These are phyloP conservation scores for Penicillium sp. DNA, from an alignment of 2,329 filamentous ascomycete genomes.

Conservation along the genomic window DNA sequence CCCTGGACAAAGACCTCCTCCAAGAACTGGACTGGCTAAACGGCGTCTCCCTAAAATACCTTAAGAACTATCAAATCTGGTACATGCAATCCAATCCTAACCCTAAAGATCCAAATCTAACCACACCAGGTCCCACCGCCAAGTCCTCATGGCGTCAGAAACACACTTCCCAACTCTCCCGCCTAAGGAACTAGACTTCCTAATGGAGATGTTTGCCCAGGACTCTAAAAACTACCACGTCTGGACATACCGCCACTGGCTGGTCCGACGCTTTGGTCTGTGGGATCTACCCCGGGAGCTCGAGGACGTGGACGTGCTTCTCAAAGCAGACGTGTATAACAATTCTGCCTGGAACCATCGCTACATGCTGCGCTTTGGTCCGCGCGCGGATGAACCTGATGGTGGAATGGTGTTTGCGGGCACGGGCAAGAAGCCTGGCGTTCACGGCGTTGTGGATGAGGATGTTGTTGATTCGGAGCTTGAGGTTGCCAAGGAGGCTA, in stretches of 20 bases:
- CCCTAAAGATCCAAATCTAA: background rate
- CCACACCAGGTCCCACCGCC: conserved; percentile 51
- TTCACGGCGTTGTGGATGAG: conserved; percentile 49
- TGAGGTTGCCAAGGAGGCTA: conserved; percentile 65
- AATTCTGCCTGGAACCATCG: conserved; percentile 98
- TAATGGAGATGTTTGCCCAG: conserved; percentile 70
- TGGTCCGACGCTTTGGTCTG: conserved; percentile 60
- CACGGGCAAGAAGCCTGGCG: conserved; percentile 20
- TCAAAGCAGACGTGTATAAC: conserved; percentile 80
- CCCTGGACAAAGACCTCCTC: conserved; percentile 58
- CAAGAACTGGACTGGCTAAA: conserved; percentile 85
- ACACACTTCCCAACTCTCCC: conserved; percentile 52
- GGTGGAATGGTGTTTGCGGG: conserved; percentile 33
- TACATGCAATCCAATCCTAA: conserved; percentile 16
- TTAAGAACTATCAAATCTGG: conserved; percentile 99
- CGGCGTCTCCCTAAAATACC: conserved; percentile 69
- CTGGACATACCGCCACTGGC: conserved; percentile 86
- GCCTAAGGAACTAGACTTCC: conserved; percentile 66
- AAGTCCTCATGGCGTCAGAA: conserved; percentile 50
- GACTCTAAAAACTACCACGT: conserved; percentile 99
- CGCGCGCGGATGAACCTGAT: conserved; percentile 43
- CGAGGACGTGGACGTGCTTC: conserved; percentile 63
- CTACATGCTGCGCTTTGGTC: conserved; percentile 82
- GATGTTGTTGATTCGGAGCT: conserved; percentile 69
- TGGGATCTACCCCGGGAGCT: conserved; percentile 60